A percentile compares a stretch with the other conserved stretches of the same genome.
Evolutionary conservation across 306 rosid genomes (phyloP).

Genomic region (Cucumis cinereus): DNA sequence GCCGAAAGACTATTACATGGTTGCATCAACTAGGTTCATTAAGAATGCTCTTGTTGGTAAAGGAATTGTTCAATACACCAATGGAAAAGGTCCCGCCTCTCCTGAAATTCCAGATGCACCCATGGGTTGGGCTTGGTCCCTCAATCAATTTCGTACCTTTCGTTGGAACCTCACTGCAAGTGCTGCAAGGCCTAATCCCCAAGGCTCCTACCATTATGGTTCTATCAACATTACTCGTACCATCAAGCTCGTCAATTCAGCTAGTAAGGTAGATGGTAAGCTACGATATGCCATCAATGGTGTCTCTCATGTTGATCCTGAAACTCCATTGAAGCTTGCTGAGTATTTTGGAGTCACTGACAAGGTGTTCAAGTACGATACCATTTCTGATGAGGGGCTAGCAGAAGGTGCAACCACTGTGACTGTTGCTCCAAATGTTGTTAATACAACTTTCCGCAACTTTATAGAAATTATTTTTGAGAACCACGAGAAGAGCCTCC

Average conservation of each 20-base stretch:
- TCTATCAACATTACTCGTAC: neutral
- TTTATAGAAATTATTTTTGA: neutral
- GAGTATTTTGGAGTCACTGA: neutral
- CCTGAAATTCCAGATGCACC: neutral
- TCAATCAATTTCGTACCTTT: neutral
- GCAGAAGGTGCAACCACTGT: neutral
- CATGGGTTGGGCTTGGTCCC: neutral
- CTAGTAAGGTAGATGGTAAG: neutral
- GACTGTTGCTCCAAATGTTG: neutral
- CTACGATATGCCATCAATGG: neutral
- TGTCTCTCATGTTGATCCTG: neutral
- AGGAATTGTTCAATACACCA: neutral
- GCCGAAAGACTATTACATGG: neutral
- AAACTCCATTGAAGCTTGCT: neutral
- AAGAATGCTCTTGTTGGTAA: neutral
- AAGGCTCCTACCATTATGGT: neutral
- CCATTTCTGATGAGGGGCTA: neutral
- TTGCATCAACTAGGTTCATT: neutral
- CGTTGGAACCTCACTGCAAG: neutral
- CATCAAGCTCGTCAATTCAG: neutral
- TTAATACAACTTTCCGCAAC: neutral
- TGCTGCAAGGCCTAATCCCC: neutral
- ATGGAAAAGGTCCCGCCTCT: neutral
- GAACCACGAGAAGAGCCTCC: neutral
- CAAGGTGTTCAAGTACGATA: neutral